Base-by-base conservation (phyloP, 163 green algal species). In the Chlamydomonas reinhardtii region DNA sequence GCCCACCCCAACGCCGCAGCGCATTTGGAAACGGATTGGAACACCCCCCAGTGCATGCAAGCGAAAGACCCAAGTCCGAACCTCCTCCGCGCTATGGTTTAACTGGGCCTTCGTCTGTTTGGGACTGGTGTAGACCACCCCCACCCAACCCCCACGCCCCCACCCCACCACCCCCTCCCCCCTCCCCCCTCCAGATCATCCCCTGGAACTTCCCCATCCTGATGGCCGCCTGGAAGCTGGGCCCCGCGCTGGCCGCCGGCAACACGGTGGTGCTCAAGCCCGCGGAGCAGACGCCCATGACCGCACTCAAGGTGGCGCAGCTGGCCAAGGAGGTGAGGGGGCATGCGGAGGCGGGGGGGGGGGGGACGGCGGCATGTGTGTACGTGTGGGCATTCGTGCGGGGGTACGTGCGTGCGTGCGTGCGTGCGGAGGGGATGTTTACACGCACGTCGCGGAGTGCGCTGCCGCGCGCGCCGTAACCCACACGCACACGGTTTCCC, bases 231-330 rank as follows among this genome's bases (percentile, higher is more conserved):
- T 84, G 77, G 77, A 84, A 84, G 77, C 65, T 96, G 24, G 95
- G 75, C 0, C 95, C 95, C 31, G 95, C 95, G 0, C 89, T 97
- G 54, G 91, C 93, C 2, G 77, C 54, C n/a, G 94, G 94, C 74
- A 94, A 93, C 90, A 94, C 90, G 2, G 76, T 97, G 14, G 94
- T 97, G 52, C 85, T 97, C 56, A 97, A 97, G 89, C 82, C 72
- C 54, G 91, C 92, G 25, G 93, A 97, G 90, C 93, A 97, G 85
- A 96, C 94, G 37, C 91, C 94, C 22, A 84, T 97, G 72, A 94
- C 88, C 0, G 94, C 92, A 0, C 89, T 97, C 83, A 84, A 77
- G 35, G 43, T 97, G 65, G 94, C 85, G 6, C 80, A 95, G 90
- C 87, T 97, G 76, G 91, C 92, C 2, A 73, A 93, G 68, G 91